Base-by-base conservation (phyloP, 805 yeast species). In the Jamesozyma piceae region DNA sequence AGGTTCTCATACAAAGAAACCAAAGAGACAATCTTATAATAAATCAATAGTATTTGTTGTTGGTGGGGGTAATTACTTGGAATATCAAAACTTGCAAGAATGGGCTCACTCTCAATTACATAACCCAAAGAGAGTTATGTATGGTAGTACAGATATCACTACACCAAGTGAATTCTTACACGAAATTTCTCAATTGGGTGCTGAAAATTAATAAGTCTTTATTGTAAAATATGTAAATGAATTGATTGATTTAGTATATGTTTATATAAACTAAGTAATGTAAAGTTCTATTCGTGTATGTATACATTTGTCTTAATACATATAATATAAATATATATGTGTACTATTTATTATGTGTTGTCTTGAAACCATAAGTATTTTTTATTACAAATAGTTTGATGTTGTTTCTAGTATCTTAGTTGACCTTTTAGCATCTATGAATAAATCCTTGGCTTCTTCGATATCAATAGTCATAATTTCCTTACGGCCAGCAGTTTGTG, bases 51-150 rank as follows among this genome's bases (percentile, higher is more conserved):
- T 92, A 18, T 92, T 92, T 62, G 86, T 89, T 41, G 89, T 92
- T 43, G 99, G 98, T 21, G 98, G 98, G 29, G 97, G 97, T 38
- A 89, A 86, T 63, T 92, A 88, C 60, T 67, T 85, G 48, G 99
- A 92, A 66, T 92, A 90, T 60, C 94, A 89, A 46, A 90, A 90
- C 57, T 73, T 92, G 56, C 95, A 86, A 62, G 95, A 89, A 62
- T 89, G 95, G 94, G 76, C 78, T 0, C 61, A 67, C 36, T 59
- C 67, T 4, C 65, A 60, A 39, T 56, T 65, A 37, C 69, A 66
- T 38, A 62, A 58, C 35, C 60, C 64, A 14, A 82, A 77, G 57
- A 68, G 69, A 29, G 83, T 92, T 27, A 75, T 83, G 19, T 90
- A 92, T 61, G 98, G 98, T 22, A 78, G 94, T 53, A 87, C 95